Evolutionary conservation across 2,329 filamentous ascomycete species (phyloP).

Genomic region (Ceratocystis albifundus): DNA sequence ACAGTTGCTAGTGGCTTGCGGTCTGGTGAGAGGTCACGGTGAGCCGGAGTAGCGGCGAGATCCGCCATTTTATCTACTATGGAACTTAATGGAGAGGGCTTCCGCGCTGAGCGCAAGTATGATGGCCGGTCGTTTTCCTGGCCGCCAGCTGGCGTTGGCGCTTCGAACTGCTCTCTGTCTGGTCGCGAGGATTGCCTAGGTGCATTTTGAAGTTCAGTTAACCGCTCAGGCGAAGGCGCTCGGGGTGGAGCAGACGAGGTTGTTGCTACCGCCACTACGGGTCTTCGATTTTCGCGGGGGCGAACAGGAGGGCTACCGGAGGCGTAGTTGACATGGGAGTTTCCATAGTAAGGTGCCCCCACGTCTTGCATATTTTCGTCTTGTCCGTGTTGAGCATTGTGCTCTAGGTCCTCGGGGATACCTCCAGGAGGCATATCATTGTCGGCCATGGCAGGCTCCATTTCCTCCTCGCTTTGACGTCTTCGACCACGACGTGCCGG

Average conservation of each 20-base stretch:
- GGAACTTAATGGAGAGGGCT: conserved; percentile 17
- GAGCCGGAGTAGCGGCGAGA: conserved; percentile 8
- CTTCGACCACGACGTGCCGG: conserved; percentile 65
- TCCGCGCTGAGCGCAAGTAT: conserved; percentile 40
- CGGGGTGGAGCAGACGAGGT: conserved; percentile 50
- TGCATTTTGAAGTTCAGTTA: neutral
- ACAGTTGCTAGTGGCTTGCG: conserved; percentile 44
- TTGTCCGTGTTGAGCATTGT: conserved; percentile 32
- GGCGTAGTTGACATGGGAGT: conserved; percentile 35
- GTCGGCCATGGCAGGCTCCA: conserved; percentile 34
- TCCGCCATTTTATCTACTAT: conserved; percentile 16
- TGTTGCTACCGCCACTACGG: conserved; percentile 27
- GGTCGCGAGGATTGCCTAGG: conserved; percentile 24
- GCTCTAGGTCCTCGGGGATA: conserved; percentile 34
- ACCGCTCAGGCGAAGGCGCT: conserved; percentile 35
- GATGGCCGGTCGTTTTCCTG: conserved; percentile 75
- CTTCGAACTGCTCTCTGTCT: neutral
- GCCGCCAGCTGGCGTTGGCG: conserved; percentile 45
- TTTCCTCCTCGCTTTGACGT: conserved; percentile 56
- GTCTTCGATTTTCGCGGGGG: conserved; percentile 29
- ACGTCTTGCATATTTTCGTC: conserved; percentile 28
- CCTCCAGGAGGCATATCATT: conserved; percentile 29
- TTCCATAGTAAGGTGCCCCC: conserved; percentile 36
- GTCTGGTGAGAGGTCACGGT: conserved; percentile 39
- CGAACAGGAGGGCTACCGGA: conserved; percentile 48